These are phyloP conservation scores for Backusella morwellensis DNA, from an alignment of 192 early-diverging fungal genomes.

Conservation along the genomic window DNA sequence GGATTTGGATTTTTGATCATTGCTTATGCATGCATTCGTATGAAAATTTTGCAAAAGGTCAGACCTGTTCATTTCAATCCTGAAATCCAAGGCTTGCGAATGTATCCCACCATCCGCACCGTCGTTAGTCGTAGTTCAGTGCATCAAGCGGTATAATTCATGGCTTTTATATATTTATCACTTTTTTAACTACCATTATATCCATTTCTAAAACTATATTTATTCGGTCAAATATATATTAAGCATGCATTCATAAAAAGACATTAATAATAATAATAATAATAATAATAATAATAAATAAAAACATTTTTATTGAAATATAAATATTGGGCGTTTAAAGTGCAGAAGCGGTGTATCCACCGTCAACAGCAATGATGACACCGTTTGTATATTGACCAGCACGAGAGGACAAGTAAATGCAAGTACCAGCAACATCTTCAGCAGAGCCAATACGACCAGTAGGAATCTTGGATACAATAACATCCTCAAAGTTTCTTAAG, in stretches of 20 bases:
- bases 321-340: background rate
- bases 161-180: background rate
- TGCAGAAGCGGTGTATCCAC: background rate
- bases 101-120: slow-evolving; percentile 72
- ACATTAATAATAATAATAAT: background rate
- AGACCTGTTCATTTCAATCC: slow-evolving; percentile 66
- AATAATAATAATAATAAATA: no score
- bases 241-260: background rate
- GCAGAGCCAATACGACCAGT: slow-evolving; percentile 75
- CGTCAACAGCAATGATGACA: slow-evolving; percentile 63
- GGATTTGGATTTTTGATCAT: slow-evolving; percentile 79
- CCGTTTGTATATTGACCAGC: slow-evolving; percentile 84
- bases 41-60: slow-evolving; percentile 57
- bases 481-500: slow-evolving; percentile 45
- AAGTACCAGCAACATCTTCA: slow-evolving; percentile 85
- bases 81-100: slow-evolving; percentile 82
- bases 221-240: background rate
- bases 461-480: slow-evolving; percentile 57
- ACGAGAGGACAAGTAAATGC: slow-evolving; percentile 69
- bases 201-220: background rate
- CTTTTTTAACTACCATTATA: background rate
- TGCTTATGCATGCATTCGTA: slow-evolving; percentile 68
- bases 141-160: background rate
- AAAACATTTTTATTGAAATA: background rate
- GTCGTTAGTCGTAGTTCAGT: background rate